Base-by-base conservation (phyloP, 2,329 filamentous ascomycete species). In the Intubia oerlemansii region DNA sequence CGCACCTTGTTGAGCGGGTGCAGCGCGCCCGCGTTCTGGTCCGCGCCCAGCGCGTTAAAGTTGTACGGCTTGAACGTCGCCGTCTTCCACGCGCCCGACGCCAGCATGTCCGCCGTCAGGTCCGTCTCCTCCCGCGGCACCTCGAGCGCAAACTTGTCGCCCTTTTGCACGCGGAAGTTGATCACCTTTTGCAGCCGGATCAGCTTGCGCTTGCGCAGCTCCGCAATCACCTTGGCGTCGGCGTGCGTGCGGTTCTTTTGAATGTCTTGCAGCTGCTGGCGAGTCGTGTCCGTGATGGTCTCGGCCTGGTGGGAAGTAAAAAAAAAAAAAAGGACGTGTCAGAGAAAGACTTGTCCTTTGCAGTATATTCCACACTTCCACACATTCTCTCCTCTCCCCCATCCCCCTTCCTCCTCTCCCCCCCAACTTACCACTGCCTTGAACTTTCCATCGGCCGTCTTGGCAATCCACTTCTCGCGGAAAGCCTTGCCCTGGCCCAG, bases 401-500 rank as follows among this genome's bases (percentile, higher is more conserved):
- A n/a, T n/a, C n/a, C n/a, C n/a, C n/a, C n/a, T n/a, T 10, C 25
- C 64, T n/a, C n/a, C n/a, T n/a, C n/a, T n/a, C n/a, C n/a, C n/a
- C n/a, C n/a, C n/a, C n/a, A n/a, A n/a, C n/a, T n/a, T n/a, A n/a
- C n/a, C 41, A 56, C 51, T 35, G 62, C 58, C 27, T 64, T 52
- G 29, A 67, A 48, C 44, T 58, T 44, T 28, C 37, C 59, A 36
- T 62, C 61, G 15, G 62, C 59, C 41, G 66, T 59, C 52, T 68
- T 73, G 32, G 33, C 27, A 36, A 76, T 74, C 71, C 70, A 77
- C 46, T 72, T 74, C 50, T 71, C 65, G 46, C 67, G 90, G 59
- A 95, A 92, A 19, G 85, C 85, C 56, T 88, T 91, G 42, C 82
- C 82, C 48, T 88, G 77, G n/a, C 88, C 88, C 35, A 93, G 59